Evolutionary conservation across 495 filamentous ascomycete genomes (phyloP).

Genomic region (Neurospora sp.): DNA sequence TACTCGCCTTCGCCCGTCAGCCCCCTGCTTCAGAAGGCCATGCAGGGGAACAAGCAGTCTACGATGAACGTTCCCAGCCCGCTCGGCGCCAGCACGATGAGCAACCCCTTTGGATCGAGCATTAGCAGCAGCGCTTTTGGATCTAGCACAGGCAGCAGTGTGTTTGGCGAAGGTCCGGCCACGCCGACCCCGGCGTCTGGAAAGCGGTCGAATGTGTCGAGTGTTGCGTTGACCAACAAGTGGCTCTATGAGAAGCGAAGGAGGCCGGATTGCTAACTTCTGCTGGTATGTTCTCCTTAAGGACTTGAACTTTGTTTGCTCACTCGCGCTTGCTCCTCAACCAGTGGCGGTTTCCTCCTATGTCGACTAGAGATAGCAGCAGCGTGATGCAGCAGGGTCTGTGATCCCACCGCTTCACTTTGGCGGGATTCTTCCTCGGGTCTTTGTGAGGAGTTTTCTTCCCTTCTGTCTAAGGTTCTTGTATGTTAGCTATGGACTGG

Average conservation of each 20-base stretch:
- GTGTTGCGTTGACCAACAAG: slow-evolving; percentile 69
- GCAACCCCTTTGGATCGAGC: slow-evolving; percentile 10
- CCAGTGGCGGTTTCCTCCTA: slow-evolving; percentile 1
- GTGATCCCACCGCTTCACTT: neutral
- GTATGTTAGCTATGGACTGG: neutral
- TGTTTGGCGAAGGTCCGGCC: slow-evolving; percentile 26
- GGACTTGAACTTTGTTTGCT: neutral
- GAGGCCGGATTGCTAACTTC: slow-evolving; percentile 8
- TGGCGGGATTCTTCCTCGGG: neutral
- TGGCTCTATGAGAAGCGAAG: slow-evolving; percentile 83
- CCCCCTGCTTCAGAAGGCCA: slow-evolving; percentile 60
- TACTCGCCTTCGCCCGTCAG: slow-evolving; percentile 32
- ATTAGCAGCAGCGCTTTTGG: slow-evolving; percentile 5
- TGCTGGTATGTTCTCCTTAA: neutral
- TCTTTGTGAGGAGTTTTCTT: neutral
- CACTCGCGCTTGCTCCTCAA: neutral
- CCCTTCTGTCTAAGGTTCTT: neutral
- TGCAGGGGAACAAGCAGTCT: slow-evolving; percentile 41
- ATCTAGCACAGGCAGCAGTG: slow-evolving; percentile 17
- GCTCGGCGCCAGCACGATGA: slow-evolving; percentile 22
- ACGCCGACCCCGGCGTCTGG: slow-evolving; percentile 56
- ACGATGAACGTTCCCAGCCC: slow-evolving; percentile 39
- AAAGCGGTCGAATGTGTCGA: slow-evolving; percentile 60
- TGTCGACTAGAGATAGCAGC: slow-evolving; percentile 15
- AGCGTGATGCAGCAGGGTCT: slow-evolving; percentile 22